These are phyloP conservation scores for Suhomyces coccinellae DNA, from an alignment of 1,139 yeast species.

Conservation along the genomic window DNA sequence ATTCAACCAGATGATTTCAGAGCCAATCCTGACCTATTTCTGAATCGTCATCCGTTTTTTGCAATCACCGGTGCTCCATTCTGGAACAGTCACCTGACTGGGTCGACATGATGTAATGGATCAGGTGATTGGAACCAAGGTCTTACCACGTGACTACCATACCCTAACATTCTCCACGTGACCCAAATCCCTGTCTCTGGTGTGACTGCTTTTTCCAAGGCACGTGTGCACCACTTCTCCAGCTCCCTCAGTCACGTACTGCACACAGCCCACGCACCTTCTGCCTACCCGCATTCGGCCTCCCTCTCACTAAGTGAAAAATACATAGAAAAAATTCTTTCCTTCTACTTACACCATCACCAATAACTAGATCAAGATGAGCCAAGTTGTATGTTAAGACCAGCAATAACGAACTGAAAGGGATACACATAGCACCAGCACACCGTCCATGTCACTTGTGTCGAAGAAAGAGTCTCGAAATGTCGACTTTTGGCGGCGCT, in stretches of 20 bases:
- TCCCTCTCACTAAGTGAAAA: constrained; percentile 14
- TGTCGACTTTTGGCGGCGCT: neutral
- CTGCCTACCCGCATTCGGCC: constrained; percentile 2
- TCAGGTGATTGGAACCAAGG: too few species aligned
- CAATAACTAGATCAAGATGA: constrained; percentile 32
- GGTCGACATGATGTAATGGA: too few species aligned
- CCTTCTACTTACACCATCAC: constrained; percentile 21
- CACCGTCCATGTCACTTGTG: neutral
- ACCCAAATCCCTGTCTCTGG: neutral
- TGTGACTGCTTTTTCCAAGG: constrained; percentile 10
- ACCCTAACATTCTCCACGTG: neutral
- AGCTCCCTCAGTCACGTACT: constrained; percentile 1
- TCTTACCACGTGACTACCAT: too few species aligned
- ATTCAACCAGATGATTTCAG: too few species aligned
- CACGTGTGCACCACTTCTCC: constrained; percentile 8
- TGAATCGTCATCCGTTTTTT: too few species aligned
- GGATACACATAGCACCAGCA: neutral
- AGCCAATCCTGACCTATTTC: too few species aligned
- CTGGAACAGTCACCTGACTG: neutral
- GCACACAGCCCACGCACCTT: constrained; percentile 9
- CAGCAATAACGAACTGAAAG: neutral
- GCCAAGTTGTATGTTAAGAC: constrained; percentile 33
- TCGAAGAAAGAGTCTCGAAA: neutral
- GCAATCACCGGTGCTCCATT: neutral
- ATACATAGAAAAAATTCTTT: constrained; percentile 21